Conservation (phyloP, 768 basidiomycete species). For the Symmetrospora coprosmae region DNA sequence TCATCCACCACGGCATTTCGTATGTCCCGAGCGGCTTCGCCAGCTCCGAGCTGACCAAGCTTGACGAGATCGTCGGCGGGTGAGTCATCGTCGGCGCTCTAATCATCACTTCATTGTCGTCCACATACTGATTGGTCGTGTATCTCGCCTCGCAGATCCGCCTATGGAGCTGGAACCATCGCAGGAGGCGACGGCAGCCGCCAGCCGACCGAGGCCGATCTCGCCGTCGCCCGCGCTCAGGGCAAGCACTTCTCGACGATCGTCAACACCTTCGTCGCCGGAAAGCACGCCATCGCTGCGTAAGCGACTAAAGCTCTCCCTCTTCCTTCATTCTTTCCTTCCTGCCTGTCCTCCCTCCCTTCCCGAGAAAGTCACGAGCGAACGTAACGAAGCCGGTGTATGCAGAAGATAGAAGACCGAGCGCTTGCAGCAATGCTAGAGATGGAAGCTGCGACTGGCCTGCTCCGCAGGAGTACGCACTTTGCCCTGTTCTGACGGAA, state of each 20-base stretch:
- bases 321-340: neutral
- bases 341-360: neutral
- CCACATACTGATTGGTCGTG: slow-evolving; percentile 42
- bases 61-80: slow-evolving; percentile 39
- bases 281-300: slow-evolving; percentile 19
- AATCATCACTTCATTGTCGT: slow-evolving; percentile 65
- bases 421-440: neutral
- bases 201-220: slow-evolving; percentile 17
- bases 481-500: too few species aligned
- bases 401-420: neutral
- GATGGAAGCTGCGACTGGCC: neutral
- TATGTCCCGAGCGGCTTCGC: slow-evolving; percentile 54
- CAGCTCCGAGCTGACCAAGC: slow-evolving; percentile 38
- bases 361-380: neutral
- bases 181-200: slow-evolving; percentile 33
- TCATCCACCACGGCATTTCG: slow-evolving; percentile 57
- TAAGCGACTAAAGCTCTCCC: neutral
- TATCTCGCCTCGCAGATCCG: neutral
- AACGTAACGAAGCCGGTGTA: neutral
- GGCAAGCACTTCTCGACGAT: slow-evolving; percentile 19
- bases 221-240: slow-evolving; percentile 19
- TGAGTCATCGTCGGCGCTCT: too few species aligned
- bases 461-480: too few species aligned
- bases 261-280: slow-evolving; percentile 15
- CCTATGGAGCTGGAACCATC: slow-evolving; percentile 28